Evolutionary conservation across 768 basidiomycete genomes (phyloP).

Genomic region (Kondoa malvinella): DNA sequence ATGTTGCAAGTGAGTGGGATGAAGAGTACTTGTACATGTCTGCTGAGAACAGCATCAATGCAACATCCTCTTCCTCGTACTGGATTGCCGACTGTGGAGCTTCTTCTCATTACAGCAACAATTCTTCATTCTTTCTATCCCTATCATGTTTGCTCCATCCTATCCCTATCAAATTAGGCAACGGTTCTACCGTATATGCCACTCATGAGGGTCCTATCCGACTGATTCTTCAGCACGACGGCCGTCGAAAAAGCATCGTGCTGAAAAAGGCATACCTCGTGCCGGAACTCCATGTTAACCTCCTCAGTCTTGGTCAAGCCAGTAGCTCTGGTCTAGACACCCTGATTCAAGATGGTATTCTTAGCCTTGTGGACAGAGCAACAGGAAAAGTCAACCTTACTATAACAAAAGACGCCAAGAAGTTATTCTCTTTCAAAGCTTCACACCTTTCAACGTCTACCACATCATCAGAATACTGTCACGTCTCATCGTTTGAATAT

Average conservation of each 20-base stretch:
- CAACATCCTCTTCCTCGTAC: neutral
- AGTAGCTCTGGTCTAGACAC: neutral
- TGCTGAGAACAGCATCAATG: neutral
- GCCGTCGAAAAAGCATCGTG: neutral
- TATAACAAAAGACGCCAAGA: too few species aligned
- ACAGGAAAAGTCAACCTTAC: too few species aligned
- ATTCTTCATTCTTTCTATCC: neutral
- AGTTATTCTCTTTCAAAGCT: too few species aligned
- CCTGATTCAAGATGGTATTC: neutral
- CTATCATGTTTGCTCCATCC: neutral
- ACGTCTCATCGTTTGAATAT: too few species aligned
- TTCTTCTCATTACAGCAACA: neutral
- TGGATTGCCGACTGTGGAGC: neutral
- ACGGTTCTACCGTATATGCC: neutral
- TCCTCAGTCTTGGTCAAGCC: neutral
- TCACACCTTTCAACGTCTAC: too few species aligned
- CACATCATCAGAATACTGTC: too few species aligned
- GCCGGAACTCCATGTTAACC: neutral
- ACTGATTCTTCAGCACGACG: neutral
- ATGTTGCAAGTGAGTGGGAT: neutral
- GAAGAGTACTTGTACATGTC: neutral
- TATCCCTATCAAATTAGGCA: neutral
- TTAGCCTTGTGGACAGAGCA: neutral
- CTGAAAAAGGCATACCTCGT: neutral
- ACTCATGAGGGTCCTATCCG: neutral